These are phyloP conservation scores for Pseudocercospora vitis DNA, from an alignment of 2,329 filamentous ascomycete genomes.

Conservation along the genomic window DNA sequence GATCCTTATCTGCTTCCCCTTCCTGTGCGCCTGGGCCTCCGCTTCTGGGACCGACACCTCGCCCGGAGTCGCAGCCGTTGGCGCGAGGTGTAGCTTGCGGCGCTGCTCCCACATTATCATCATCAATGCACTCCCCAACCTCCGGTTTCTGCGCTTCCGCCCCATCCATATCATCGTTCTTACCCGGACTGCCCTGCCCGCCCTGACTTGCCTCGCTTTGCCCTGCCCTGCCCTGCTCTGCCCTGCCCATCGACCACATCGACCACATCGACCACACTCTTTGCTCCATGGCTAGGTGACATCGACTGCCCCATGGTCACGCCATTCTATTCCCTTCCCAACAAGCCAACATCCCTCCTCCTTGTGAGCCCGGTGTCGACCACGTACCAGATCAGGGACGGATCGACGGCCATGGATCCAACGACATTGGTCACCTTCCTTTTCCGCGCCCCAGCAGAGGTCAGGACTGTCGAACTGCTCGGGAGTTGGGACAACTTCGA, in stretches of 20 bases:
- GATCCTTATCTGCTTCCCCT: background rate
- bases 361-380: background rate
- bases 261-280: no score
- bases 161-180: background rate
- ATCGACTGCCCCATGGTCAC: background rate
- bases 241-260: no score
- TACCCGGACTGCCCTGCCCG: background rate
- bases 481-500: conserved; percentile 97
- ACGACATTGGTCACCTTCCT: conserved; percentile 42
- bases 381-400: conserved; percentile 4
- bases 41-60: background rate
- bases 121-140: conserved; percentile 4
- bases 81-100: conserved; percentile 3
- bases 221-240: no score
- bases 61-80: conserved; percentile 9
- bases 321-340: background rate
- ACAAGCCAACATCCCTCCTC: background rate
- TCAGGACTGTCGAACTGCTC: conserved; percentile 72
- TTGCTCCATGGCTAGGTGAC: background rate
- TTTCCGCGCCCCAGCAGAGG: conserved; percentile 49
- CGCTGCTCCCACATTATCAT: background rate
- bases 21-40: background rate
- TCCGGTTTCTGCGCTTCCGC: background rate
- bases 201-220: background rate
- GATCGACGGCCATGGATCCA: conserved; percentile 36